Conservation (phyloP, 495 filamentous ascomycete species). For the Lophiostoma macrostomum region DNA sequence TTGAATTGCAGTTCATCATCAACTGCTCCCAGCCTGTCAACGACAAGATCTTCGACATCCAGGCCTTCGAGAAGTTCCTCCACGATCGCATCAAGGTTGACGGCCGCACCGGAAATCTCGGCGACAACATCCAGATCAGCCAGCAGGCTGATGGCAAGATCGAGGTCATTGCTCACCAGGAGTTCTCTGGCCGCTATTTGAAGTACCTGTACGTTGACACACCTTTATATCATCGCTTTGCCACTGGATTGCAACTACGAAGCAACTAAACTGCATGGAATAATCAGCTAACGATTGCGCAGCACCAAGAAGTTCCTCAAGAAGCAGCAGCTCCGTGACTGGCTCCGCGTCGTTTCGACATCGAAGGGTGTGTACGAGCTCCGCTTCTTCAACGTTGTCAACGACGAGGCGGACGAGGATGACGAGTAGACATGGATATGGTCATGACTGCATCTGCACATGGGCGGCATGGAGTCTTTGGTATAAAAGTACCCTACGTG, state of each 20-base stretch:
- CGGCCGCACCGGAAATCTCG: constrained; percentile 94
- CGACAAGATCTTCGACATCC: constrained; percentile 99
- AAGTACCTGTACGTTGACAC: constrained; percentile 98
- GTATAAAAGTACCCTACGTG: background rate
- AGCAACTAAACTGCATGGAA: too few species aligned
- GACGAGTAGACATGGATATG: constrained; percentile 70
- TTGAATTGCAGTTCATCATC: constrained; percentile 77
- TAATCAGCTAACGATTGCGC: constrained; percentile 16
- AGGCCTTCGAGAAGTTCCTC: constrained; percentile 99
- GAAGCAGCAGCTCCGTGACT: constrained; percentile 99
- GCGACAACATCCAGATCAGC: constrained; percentile 86
- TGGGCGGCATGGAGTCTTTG: constrained; percentile 7
- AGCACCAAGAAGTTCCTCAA: constrained; percentile 99
- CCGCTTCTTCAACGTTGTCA: constrained; percentile 99
- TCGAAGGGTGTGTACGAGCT: constrained; percentile 97
- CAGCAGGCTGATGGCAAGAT: constrained; percentile 92
- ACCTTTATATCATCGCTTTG: too few species aligned
- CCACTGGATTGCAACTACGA: too few species aligned
- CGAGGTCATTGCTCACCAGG: constrained; percentile 94
- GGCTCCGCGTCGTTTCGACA: constrained; percentile 97
- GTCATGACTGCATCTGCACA: constrained; percentile 13
- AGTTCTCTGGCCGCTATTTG: constrained; percentile 97
- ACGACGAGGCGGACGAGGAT: constrained; percentile 94
- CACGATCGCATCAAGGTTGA: constrained; percentile 99
- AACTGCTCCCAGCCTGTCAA: constrained; percentile 93